Conservation (phyloP, 192 early-diverging fungal genomes). For the Gigaspora rosea region DNA sequence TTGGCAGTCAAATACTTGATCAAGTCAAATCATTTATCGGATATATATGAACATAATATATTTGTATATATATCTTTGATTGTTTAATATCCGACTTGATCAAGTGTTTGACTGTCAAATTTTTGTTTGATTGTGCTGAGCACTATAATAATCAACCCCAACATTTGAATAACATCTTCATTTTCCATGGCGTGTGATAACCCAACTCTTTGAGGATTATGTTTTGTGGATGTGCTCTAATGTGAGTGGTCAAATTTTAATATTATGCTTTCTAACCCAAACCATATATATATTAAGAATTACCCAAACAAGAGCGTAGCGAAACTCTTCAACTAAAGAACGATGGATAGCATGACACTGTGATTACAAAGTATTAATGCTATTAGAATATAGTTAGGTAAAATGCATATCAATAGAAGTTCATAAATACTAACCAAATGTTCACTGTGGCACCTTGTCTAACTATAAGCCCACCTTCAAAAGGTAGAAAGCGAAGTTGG, state of each 20-base stretch:
- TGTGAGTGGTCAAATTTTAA: background rate
- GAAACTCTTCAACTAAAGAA: constrained; percentile 83
- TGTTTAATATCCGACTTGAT: too few relatives aligned
- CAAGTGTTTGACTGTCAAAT: too few relatives aligned
- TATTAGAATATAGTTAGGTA: too few relatives aligned
- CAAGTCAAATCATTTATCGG: too few relatives aligned
- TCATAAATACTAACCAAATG: too few relatives aligned
- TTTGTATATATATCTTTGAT: too few relatives aligned
- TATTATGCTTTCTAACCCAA: background rate
- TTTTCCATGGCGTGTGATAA: constrained; percentile 80
- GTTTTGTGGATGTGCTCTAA: constrained; percentile 85
- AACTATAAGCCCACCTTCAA: constrained; percentile 89
- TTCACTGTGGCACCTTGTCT: constrained; percentile 75
- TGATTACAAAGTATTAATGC: background rate
- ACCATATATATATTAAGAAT: background rate
- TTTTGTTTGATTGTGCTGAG: too few relatives aligned
- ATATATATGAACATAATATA: too few relatives aligned
- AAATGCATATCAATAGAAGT: background rate
- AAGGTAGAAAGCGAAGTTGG: too few relatives aligned
- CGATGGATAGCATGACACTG: constrained; percentile 87
- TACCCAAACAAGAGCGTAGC: constrained; percentile 95
- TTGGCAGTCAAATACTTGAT: too few relatives aligned
- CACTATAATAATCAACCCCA: too few relatives aligned
- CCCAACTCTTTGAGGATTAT: constrained; percentile 95
- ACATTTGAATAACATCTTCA: constrained; percentile 92